Evolutionary conservation across 2,329 filamentous ascomycete species (phyloP), one percentile per base, ranked within the genome.

Genomic region (Rhexocercosporidium sp.): DNA sequence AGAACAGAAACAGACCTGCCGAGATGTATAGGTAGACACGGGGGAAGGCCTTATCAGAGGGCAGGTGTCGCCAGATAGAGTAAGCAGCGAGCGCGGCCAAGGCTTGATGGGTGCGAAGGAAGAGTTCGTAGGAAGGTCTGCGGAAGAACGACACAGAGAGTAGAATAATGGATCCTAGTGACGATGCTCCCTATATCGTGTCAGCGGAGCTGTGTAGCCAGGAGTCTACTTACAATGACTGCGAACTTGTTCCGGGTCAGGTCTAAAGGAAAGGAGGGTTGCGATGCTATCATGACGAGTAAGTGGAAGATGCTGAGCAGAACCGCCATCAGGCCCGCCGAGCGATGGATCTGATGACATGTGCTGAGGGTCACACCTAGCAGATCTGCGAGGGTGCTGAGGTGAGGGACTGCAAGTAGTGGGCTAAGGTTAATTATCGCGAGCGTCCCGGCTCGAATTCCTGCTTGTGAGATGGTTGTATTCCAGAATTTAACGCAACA

Each of bases 361-460:
- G 60, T 68, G 25, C 63, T 62, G n/a, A 74, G 64, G 54, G 62
- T 69, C 12, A 76, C 49, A 31, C 70, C 65, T 53, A 75, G 53
- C 7, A 74, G 47, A 54, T 73, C 68, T 47, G 73, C 71, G 16
- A 73, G 63, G 54, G 66, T 69, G 64, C 61, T 69, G 25, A 74
- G 69, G 62, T 74, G 66, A 29, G 65, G 67, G 22, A 67, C 70
- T 11, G 46, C 41, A 37, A 74, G 71, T 12, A 74, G 66, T 25
- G 60, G 65, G 14, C 69, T 71, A 20, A 70, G 41, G 59, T 71
- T 73, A 20, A 73, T 67, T 31, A 70, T 25, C 12, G 64, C 47
- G n/a, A 73, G 66, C 29, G 47, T 63, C 39, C 57, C 70, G 20
- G 69, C 70, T 63, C 56, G 62, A 81, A 77, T 74, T 79, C 76